Evolutionary conservation across 352 stramenopile genomes (phyloP), one percentile per base, ranked within the genome.

Genomic region (Globisporangium recalcitrans): DNA sequence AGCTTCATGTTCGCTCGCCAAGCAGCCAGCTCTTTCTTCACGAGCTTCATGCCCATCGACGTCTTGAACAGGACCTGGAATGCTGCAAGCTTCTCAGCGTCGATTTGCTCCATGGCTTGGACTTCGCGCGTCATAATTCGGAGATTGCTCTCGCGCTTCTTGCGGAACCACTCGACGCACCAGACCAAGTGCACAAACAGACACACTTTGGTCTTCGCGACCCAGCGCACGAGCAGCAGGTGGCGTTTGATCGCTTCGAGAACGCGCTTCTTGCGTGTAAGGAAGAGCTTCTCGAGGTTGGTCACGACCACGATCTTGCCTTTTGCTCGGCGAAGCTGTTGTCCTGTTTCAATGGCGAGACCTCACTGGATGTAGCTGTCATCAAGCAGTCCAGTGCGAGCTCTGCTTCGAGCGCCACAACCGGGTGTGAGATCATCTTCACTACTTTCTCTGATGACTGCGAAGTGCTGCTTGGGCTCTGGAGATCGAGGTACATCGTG

Each of bases 161-260:
- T 47, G 2, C 36, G 65, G n/a, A 84, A 72, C 73, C 73, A 84
- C 26, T 49, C 3, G 2, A 65, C 42, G 21, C 59, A 70, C 75
- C 75, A 84, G 0, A 67, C 55, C 38, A 70, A 53, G 40, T 84
- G 75, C 5, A 80, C 63, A 24, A 84, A 84, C 11, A 79, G 29
- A 54, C 71, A 70, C 4, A 84, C 71, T 7, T 70, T 65, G 0
- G 75, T 84, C 58, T 84, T 84, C 14, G 75, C 69, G 11, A 36
- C 62, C 71, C 71, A 84, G 2, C 75, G 71, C 34, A 42, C 47
- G 9, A 81, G 21, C 29, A 73, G 57, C 16, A n/a, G 27, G 10
- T 52, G 68, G 0, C 71, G 75, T 14, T 52, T 58, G 27, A 42
- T 34, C 11, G 53, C 67, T 26, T 62, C 40, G 26, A 52, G 48